Evolutionary conservation across 116 monocot species (phyloP), one percentile per base, ranked within the genome.

Genomic region (Zostera marina): DNA sequence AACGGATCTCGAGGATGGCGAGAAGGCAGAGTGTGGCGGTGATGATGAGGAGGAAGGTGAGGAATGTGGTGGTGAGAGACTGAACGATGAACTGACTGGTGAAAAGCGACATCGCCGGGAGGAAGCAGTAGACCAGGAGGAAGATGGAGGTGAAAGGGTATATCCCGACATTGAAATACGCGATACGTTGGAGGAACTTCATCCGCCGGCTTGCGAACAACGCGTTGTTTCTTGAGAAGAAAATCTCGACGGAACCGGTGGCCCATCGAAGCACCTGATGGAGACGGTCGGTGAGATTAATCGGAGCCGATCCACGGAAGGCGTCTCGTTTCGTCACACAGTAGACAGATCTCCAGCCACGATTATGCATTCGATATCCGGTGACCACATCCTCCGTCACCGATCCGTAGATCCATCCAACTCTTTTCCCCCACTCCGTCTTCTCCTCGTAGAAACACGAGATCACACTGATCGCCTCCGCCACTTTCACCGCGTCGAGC

Each of bases 191-290:
- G 61, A 98, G 55, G 42, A 98, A 68, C 66, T 90, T 98, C 98
- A 98, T 98, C 60, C 83, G 65, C n/a, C 68, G 64, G 42, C 73
- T 70, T 9, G 90, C 98, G 54, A 98, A 77, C 13, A 89, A 58
- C 0, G 98, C 90, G 20, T 98, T 98, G 81, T 98, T 98, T 9
- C 74, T 63, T 3, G 98, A 98, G 72, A 98, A 98, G 98, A 98
- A 98, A 52, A 98, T 98, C 90, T 98, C 98, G 14, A 98, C 98
- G 0, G 98, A 98, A 8, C 98, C 98, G 0, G 98, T 98, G 2
- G 98, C 98, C 98, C 98, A 98, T 0, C 98, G 89, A 26, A 98
- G 90, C 8, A 98, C 98, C 60, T 90, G 98, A 57, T 98, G 98
- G 20, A 98, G 77, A 43, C 98, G 43, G 56, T 98, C 90, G 9